Base-by-base conservation (phyloP, 2,329 filamentous ascomycete species). In the Ceratocystis albifundus region DNA sequence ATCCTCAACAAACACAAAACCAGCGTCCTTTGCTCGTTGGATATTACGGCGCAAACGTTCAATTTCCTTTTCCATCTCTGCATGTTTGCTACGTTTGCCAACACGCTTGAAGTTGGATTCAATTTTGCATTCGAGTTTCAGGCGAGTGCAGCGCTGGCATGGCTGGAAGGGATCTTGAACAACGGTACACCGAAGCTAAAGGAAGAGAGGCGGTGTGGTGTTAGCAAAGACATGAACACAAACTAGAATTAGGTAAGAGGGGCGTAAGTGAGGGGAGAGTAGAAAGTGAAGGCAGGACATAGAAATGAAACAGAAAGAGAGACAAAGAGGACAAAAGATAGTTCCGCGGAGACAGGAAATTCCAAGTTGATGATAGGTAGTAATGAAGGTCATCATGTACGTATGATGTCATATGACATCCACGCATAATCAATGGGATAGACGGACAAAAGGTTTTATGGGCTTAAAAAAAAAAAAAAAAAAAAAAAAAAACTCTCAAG, bases 101-200 rank as follows among this genome's bases (percentile, higher is more conserved):
- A 92, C 80, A 71, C 89, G 86, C 80, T 91, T 92, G 77, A 93
- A 93, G 75, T 91, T 90, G 72, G 88, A 89, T 75, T 93, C 88
- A 75, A 94, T 93, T 75, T 90, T 89, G 80, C 89, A 94, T 69
- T 87, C 84, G 69, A 93, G 85, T 75, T 88, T 89, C 72, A 92
- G 83, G 71, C 90, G 88, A 73, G 84, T 84, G 77, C 89, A 94
- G 66, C 89, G 82, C 65, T 86, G 86, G 77, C 89, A 94, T 71
- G 84, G 84, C 71, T 85, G 83, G 74, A 91, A 92, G 20, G 88
- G 88, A 32, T 90, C 88, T 76, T 91, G 88, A 71, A 89, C 80
- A 71, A 93, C 89, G 79, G 93, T 88, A 80, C 89, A 94, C 73
- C 88, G 87, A 69, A 93, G 79, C 88, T 90, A 73, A 15, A 57